Conservation (phyloP, 148 eudicot genomes). For the Chenopodium quinoa region DNA sequence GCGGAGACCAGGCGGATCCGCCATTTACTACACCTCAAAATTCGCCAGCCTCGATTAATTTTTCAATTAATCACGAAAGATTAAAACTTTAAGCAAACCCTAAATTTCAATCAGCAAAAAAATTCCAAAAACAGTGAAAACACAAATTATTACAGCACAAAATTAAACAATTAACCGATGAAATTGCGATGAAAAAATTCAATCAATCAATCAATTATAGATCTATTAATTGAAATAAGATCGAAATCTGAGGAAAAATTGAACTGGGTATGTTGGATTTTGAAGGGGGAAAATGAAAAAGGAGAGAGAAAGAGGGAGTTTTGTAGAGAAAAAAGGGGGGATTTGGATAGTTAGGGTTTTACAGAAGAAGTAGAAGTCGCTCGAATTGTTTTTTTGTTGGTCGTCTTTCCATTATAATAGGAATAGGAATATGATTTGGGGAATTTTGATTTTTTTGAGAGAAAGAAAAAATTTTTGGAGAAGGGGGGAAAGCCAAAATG, state of each 20-base stretch:
- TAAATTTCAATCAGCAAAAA: conserved; percentile 8
- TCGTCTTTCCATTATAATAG: conserved; percentile 21
- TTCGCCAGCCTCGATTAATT: conserved; percentile 68
- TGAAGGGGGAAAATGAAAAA: neutral
- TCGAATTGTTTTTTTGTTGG: conserved; percentile 15
- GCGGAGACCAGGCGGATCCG: conserved; percentile 78
- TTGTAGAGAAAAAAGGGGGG: neutral
- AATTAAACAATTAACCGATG: neutral
- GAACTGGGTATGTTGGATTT: neutral
- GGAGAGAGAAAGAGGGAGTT: conserved; percentile 10
- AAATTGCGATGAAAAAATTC: neutral
- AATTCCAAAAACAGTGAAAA: neutral
- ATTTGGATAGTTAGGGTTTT: conserved; percentile 59
- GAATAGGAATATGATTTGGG: neutral
- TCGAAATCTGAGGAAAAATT: conserved; percentile 10
- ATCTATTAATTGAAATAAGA: conserved; percentile 26
- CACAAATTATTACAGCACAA: neutral
- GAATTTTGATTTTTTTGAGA: neutral
- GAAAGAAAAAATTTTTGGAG: neutral
- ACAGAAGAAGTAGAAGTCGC: conserved; percentile 30
- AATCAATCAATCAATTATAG: conserved; percentile 6
- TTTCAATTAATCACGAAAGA: neutral
- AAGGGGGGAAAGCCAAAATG: neutral
- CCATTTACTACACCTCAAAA: conserved; percentile 54
- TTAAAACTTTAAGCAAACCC: neutral